Base-by-base conservation (phyloP, 176 grass and related monocot species). In the Cenchrus purpureus region DNA sequence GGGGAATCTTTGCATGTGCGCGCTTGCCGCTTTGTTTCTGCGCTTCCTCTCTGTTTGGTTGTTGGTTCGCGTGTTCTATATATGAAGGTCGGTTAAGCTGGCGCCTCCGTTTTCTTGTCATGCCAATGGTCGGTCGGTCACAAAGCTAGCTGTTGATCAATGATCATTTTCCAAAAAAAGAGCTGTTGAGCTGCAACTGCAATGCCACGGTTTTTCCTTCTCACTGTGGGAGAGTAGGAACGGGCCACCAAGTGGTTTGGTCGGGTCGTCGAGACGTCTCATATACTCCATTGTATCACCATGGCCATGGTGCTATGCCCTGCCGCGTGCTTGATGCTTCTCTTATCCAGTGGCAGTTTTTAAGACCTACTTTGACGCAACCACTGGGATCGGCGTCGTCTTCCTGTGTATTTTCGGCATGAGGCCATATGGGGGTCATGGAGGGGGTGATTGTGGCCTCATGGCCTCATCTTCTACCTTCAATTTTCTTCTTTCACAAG, bases 1-100 rank as follows among this genome's bases (percentile, higher is more conserved):
- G 5, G 49, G 64, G 82, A 82, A 91, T 91, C 78, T 85, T 68
- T 2, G 65, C 86, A 85, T 88, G 86, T 88, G 90, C 78, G 2
- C 9, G 10, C 79, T 34, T 80, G 67, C 87, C n/a, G 7, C 53
- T 32, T 11, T 40, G 37, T n/a, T 28, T n/a, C 9, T 25, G 59
- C 67, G 44, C n/a, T 62, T 60, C 45, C 32, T 32, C 13, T 87
- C 76, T 4, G 22, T 34, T 56, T 56, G 48, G 13, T 73, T 43
- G 48, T 53, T 73, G n/a, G 5, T 57, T 42, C 55, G 11, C 17
- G 14, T 40, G 17, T 17, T 82, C 32, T 34, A 46, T 65, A 25
- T 25, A 25, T 25, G 25, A 12, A 40, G 63, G 71, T 70, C 16
- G 46, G 57, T 64, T 19, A 82, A 71, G 34, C 43, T 79, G 4